phyloP scores from a whole-genome alignment of 768 basidiomycete species.

The Obba rivulosa region DNA sequence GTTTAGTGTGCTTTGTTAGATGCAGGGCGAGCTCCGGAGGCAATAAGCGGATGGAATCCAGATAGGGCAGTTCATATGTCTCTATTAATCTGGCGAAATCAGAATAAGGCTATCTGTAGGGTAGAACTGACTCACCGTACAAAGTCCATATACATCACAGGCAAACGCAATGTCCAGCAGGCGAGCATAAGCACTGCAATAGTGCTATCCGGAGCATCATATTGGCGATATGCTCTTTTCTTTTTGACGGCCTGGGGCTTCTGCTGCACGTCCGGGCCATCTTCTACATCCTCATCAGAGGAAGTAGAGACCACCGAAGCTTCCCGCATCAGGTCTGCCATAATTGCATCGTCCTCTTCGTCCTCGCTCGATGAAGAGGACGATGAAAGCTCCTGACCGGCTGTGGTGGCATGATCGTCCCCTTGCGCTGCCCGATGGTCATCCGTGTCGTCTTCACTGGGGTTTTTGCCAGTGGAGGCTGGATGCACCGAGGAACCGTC shows the following conservation, averaged over 20 bases:
- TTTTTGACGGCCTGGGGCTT: constrained; percentile 8
- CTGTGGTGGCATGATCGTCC: background rate
- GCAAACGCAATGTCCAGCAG: constrained; percentile 77
- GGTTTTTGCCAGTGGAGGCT: background rate
- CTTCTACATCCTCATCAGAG: constrained; percentile 24
- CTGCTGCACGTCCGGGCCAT: background rate
- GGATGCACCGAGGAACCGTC: background rate
- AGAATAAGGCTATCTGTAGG: background rate
- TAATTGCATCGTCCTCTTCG: constrained; percentile 31
- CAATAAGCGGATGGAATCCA: constrained; percentile 62
- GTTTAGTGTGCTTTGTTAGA: constrained; percentile 64
- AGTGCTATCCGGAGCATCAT: constrained; percentile 40
- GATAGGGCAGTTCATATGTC: constrained; percentile 70
- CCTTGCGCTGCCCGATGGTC: background rate
- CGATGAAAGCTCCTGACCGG: constrained; percentile 24
- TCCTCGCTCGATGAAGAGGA: constrained; percentile 27
- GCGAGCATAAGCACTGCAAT: constrained; percentile 69
- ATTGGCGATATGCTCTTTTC: constrained; percentile 20
- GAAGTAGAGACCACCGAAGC: constrained; percentile 30
- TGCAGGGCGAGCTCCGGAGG: constrained; percentile 59
- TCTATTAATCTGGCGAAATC: constrained; percentile 56
- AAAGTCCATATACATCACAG: constrained; percentile 72
- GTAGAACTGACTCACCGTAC: constrained; percentile 43
- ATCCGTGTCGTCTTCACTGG: constrained; percentile 9
- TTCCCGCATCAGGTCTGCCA: constrained; percentile 34